phyloP scores from a whole-genome alignment of 2,329 filamentous ascomycete species.

The Fusarium sp. region DNA sequence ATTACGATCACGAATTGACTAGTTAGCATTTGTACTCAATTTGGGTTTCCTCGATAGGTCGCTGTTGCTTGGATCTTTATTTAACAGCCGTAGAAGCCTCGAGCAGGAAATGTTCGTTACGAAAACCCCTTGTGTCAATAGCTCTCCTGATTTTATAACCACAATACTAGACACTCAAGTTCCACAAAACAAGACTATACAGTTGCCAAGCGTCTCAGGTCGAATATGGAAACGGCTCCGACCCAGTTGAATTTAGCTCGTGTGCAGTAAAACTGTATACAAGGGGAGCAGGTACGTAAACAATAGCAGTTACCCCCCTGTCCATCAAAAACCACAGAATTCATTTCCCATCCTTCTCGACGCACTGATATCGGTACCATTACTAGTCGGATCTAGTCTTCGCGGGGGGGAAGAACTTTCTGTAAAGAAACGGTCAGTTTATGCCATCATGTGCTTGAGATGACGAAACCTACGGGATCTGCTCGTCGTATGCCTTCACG shows the following conservation, averaged over 20 bases:
- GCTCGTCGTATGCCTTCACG: slow-evolving; percentile 77
- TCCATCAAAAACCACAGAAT: not conserved
- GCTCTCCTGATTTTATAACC: too few relatives aligned
- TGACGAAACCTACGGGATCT: slow-evolving; percentile 75
- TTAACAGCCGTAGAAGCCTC: too few relatives aligned
- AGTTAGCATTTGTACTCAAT: not conserved
- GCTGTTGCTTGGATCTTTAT: too few relatives aligned
- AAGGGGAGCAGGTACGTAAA: not conserved
- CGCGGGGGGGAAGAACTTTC: slow-evolving; percentile 48
- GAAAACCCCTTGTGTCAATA: too few relatives aligned
- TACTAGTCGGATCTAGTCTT: not conserved
- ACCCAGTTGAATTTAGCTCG: not conserved
- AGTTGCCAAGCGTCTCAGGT: too few relatives aligned
- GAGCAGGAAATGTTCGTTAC: too few relatives aligned
- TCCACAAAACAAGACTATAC: too few relatives aligned
- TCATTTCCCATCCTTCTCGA: not conserved
- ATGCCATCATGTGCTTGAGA: not conserved
- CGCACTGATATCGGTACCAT: slow-evolving; percentile 21
- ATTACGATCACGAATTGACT: not conserved
- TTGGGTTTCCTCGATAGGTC: too few relatives aligned
- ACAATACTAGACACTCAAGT: too few relatives aligned
- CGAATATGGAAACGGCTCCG: too few relatives aligned
- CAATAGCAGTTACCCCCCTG: not conserved
- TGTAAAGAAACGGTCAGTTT: slow-evolving; percentile 19
- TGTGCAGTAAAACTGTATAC: not conserved